Percentiles rank a stretch among this genome's conserved stretches.
These are phyloP conservation scores for Pythium aristosporum DNA, from an alignment of 352 stramenopile genomes.

Conservation along the genomic window DNA sequence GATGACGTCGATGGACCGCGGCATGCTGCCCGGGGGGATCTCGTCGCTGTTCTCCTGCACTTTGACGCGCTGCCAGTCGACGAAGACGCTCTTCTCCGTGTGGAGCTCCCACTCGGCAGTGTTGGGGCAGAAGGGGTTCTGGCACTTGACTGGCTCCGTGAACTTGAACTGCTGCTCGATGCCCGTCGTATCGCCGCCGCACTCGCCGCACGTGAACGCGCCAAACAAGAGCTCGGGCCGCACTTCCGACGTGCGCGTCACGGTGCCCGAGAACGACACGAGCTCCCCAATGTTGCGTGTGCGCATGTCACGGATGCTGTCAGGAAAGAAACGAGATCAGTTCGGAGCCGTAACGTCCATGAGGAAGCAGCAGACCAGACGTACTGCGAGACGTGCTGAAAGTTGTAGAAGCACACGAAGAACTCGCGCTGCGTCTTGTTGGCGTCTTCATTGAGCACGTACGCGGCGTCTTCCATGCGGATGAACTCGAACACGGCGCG, in stretches of 20 bases:
- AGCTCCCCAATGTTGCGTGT: constrained; percentile 94
- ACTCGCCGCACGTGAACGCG: constrained; percentile 95
- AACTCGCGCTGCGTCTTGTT: constrained; percentile 81
- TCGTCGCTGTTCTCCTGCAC: constrained; percentile 99
- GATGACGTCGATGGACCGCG: constrained; percentile 96
- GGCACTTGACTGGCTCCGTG: constrained; percentile 95
- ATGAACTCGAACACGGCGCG: constrained; percentile 81
- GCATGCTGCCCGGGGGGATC: constrained; percentile 98
- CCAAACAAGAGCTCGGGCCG: constrained; percentile 96
- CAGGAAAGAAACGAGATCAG: background rate
- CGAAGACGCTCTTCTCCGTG: constrained; percentile 92
- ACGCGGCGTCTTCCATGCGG: constrained; percentile 65
- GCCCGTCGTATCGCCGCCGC: constrained; percentile 85
- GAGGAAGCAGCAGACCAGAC: constrained; percentile 19
- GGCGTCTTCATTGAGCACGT: constrained; percentile 79
- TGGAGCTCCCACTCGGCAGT: constrained; percentile 86
- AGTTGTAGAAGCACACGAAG: constrained; percentile 91
- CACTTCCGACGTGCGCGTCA: constrained; percentile 98
- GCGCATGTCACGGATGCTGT: constrained; percentile 90
- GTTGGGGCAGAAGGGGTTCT: constrained; percentile 95
- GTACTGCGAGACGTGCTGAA: constrained; percentile 82
- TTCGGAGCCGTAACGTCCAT: background rate
- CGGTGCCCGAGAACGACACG: constrained; percentile 92
- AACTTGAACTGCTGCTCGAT: constrained; percentile 99
- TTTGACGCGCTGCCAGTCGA: constrained; percentile 98